A percentile compares a stretch with the other conserved stretches of the same genome.
These are phyloP conservation scores for Escallonia rubra DNA, from an alignment of 129 eudicot species.

Conservation along the genomic window DNA sequence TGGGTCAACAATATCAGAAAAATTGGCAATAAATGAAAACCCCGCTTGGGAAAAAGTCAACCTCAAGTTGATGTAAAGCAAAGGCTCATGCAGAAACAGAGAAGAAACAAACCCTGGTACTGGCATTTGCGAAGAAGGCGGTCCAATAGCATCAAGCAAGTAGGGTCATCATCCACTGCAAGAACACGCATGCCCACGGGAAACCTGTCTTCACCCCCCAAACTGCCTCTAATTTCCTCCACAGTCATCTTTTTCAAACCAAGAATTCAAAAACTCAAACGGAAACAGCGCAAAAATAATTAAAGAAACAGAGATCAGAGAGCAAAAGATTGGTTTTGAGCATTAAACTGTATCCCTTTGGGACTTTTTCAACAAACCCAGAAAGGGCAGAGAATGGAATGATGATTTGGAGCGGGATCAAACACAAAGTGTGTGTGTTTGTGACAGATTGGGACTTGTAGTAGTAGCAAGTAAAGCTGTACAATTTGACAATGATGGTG, in stretches of 20 bases:
- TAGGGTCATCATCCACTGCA: conserved; percentile 93
- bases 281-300: conserved; percentile 15
- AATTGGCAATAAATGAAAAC: conserved; percentile 8
- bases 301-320: conserved; percentile 25
- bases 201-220: conserved; percentile 52
- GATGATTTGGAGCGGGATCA: background rate
- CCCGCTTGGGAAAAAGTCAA: background rate
- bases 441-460: conserved; percentile 38
- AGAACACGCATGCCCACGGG: conserved; percentile 93
- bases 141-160: conserved; percentile 72
- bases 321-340: conserved; percentile 29
- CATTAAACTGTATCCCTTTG: conserved; percentile 22
- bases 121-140: conserved; percentile 73
- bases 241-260: conserved; percentile 52
- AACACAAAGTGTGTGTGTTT: conserved; percentile 26
- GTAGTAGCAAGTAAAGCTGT: conserved; percentile 26
- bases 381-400: conserved; percentile 13
- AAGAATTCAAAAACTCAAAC: conserved; percentile 23
- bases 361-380: conserved; percentile 32
- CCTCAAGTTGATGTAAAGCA: background rate
- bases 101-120: conserved; percentile 56
- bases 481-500: conserved; percentile 65
- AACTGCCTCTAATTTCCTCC: conserved; percentile 45
- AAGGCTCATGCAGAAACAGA: background rate
- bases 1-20: background rate